phyloP scores from a whole-genome alignment of 768 basidiomycete genomes.

The Royoungia palumana region DNA sequence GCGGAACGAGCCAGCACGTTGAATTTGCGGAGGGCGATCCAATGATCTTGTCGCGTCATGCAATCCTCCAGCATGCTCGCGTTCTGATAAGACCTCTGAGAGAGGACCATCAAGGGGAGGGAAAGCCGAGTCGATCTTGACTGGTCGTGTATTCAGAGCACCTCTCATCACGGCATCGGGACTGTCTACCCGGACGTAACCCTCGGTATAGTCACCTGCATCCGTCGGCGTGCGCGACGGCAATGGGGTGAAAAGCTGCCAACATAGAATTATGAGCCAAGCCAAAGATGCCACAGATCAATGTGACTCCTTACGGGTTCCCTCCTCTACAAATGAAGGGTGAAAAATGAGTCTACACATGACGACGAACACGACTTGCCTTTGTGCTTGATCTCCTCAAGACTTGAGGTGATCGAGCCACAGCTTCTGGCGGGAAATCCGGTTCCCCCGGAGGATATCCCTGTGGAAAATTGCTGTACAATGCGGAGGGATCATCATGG shows the following conservation, averaged over 20 bases:
- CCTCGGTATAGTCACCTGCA: conserved; percentile 30
- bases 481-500: conserved; percentile 20
- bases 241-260: conserved; percentile 31
- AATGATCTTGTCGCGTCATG: conserved; percentile 20
- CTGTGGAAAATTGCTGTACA: conserved; percentile 26
- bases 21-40: conserved; percentile 21
- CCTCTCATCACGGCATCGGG: conserved; percentile 33
- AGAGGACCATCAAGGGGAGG: conserved; percentile 23
- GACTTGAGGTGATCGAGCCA: conserved; percentile 17
- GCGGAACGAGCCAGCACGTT: conserved; percentile 21
- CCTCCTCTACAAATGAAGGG: conserved; percentile 22
- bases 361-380: conserved; percentile 13
- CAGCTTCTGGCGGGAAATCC: conserved; percentile 24
- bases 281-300: neutral
- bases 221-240: conserved; percentile 34
- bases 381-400: conserved; percentile 29
- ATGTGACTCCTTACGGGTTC: conserved; percentile 27
- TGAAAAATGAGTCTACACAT: conserved; percentile 8
- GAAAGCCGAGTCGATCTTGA: conserved; percentile 17
- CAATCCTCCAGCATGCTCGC: conserved; percentile 15
- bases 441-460: conserved; percentile 24
- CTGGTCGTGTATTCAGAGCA: conserved; percentile 31
- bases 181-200: conserved; percentile 30
- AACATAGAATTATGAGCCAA: conserved; percentile 8
- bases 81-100: conserved; percentile 24